These are phyloP conservation scores for Nepenthes alata DNA, from an alignment of 179 eudicot species.

Conservation along the genomic window DNA sequence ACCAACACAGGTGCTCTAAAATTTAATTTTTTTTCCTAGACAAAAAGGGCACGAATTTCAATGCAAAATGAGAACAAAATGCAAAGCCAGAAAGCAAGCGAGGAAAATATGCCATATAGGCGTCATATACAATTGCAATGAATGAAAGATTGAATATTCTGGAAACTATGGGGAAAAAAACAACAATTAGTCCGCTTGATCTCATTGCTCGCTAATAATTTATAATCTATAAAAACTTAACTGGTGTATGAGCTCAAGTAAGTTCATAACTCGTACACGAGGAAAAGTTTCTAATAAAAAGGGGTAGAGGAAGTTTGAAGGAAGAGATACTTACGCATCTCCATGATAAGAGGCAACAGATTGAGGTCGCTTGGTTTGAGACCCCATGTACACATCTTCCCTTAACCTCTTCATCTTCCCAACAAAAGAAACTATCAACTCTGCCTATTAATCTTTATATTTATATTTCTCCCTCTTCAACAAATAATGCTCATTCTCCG, in stretches of 20 bases:
- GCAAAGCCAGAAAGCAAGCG: too few relatives aligned
- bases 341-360: conserved; percentile 10
- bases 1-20: too few relatives aligned
- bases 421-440: not conserved
- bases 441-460: not conserved
- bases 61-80: too few relatives aligned
- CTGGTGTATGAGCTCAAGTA: not conserved
- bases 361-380: conserved; percentile 12
- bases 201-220: not conserved
- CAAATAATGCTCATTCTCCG: conserved; percentile 11
- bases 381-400: conserved; percentile 10
- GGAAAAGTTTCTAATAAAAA: not conserved
- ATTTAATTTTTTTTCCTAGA: too few relatives aligned
- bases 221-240: not conserved
- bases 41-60: too few relatives aligned
- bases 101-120: not conserved
- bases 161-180: too few relatives aligned
- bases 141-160: not conserved
- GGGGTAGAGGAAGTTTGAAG: not conserved
- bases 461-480: conserved; percentile 11
- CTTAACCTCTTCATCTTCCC: conserved; percentile 10
- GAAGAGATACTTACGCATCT: conserved; percentile 8
- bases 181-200: not conserved
- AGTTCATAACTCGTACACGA: not conserved
- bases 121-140: not conserved